A percentile compares a stretch with the other conserved stretches of the same genome.
These are phyloP conservation scores for Elaeagnus macrophylla DNA, from an alignment of 306 rosid genomes.

Conservation along the genomic window DNA sequence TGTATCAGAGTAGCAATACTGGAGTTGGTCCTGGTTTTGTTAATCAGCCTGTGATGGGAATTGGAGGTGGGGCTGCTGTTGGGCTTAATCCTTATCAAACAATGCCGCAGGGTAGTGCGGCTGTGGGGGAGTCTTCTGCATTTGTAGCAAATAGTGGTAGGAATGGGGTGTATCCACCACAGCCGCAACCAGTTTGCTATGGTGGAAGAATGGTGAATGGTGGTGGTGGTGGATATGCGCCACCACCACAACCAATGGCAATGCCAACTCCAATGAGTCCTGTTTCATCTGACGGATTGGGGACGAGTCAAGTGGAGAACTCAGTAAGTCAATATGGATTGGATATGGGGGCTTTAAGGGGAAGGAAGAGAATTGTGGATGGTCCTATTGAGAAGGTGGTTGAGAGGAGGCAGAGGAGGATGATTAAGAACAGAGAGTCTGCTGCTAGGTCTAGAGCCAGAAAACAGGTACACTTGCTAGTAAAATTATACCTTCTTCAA, in stretches of 20 bases:
- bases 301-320: conserved; percentile 32
- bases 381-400: conserved; percentile 86
- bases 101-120: conserved; percentile 26
- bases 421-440: conserved; percentile 94
- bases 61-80: conserved; percentile 11
- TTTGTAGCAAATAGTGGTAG: conserved; percentile 42
- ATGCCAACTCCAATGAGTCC: conserved; percentile 47
- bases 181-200: conserved; percentile 25
- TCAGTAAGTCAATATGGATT: conserved; percentile 40
- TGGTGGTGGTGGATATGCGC: conserved; percentile 39
- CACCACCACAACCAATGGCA: conserved; percentile 31
- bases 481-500: background rate
- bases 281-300: conserved; percentile 59
- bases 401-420: conserved; percentile 93
- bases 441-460: conserved; percentile 96
- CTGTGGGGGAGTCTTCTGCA: conserved; percentile 36
- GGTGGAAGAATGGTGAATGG: conserved; percentile 58
- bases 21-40: conserved; percentile 29
- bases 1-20: conserved; percentile 29
- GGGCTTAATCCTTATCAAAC: conserved; percentile 30
- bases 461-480: conserved; percentile 53
- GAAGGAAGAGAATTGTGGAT: conserved; percentile 64
- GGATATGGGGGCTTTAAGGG: conserved; percentile 54
- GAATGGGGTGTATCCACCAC: conserved; percentile 24
- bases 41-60: conserved; percentile 23